Base-by-base conservation (phyloP, 345 rosid species). In the Cochlearia excelsa region DNA sequence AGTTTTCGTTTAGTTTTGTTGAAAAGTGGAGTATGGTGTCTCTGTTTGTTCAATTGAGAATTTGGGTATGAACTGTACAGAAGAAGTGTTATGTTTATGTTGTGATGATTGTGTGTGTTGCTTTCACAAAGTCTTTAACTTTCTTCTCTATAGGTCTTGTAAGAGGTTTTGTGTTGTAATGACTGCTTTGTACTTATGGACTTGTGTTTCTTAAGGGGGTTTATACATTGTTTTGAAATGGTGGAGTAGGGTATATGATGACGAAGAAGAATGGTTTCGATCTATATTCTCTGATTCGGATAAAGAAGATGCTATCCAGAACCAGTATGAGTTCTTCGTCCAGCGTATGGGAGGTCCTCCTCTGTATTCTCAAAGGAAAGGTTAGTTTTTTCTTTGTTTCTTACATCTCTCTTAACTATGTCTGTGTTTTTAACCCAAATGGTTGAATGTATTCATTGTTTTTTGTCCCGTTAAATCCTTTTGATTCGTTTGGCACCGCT, bases 321-420 rank as follows among this genome's bases (percentile, higher is more conserved):
- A 91, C 58, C 96, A 85, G 54, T 87, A 87, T 34, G 98, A 91
- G 75, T 91, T 91, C 79, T 87, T 91, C 49, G 91, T 84, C 57
- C 94, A 87, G 79, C 74, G 96, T 65, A 85, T 91, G 98, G 98
- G 98, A 16, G 98, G 98, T 1, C 96, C 98, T 57, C 82, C 85
- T 43, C 72, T 91, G 68, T 91, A 75, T 60, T 91, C 96, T 35
- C 85, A 91, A 63, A 74, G 98, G 54, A 88, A 78, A 80, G 94
- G 94, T 82, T 30, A 1, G 73, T 26, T 26, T 37, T n/a, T 46
- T 44, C 34, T 40, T 6, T 54, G 1, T 1, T 16, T 16, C 23
- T 16, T 16, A 16, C 23, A 16, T 16, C 23, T 16, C 23, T 16
- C 23, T 16, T 16, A 16, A 16, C 23, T 16, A 16, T 16, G 23